Evolutionary conservation across 108 stramenopile species (phyloP).

Genomic region (Cylindrotheca fusiformis): DNA sequence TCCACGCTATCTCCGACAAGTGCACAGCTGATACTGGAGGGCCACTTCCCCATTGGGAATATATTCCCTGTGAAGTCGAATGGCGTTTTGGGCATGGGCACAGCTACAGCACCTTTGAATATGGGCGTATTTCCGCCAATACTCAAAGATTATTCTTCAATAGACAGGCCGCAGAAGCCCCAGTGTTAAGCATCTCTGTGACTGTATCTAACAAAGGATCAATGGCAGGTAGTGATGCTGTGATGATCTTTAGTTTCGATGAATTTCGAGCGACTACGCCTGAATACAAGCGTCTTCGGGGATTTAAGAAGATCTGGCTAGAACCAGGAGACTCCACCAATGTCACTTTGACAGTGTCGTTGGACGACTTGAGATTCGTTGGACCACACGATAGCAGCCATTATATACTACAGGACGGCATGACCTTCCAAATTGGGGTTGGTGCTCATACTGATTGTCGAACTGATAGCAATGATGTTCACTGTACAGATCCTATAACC

Average conservation of each 20-base stretch:
- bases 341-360: conserved; percentile 20
- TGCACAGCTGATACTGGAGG: conserved; percentile 46
- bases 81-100: conserved; percentile 73
- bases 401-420: conserved; percentile 39
- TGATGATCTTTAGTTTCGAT: conserved; percentile 60
- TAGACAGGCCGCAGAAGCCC: not conserved
- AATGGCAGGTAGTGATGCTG: conserved; percentile 32
- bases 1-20: conserved; percentile 48
- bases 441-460: conserved; percentile 49
- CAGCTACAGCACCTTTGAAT: conserved; percentile 49
- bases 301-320: conserved; percentile 44
- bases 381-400: conserved; percentile 61
- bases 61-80: conserved; percentile 52
- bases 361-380: conserved; percentile 43
- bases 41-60: conserved; percentile 47
- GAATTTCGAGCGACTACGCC: conserved; percentile 52
- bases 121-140: conserved; percentile 19
- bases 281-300: conserved; percentile 59
- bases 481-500: conserved; percentile 27
- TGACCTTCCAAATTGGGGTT: conserved; percentile 47
- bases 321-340: conserved; percentile 28
- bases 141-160: conserved; percentile 16
- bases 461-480: conserved; percentile 5
- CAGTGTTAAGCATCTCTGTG: conserved; percentile 20
- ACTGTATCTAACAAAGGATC: conserved; percentile 42